A percentile compares a stretch with the other conserved stretches of the same genome.
phyloP scores from a whole-genome alignment of 371 early-diverging fungal genomes.

The Circinella umbellata region DNA sequence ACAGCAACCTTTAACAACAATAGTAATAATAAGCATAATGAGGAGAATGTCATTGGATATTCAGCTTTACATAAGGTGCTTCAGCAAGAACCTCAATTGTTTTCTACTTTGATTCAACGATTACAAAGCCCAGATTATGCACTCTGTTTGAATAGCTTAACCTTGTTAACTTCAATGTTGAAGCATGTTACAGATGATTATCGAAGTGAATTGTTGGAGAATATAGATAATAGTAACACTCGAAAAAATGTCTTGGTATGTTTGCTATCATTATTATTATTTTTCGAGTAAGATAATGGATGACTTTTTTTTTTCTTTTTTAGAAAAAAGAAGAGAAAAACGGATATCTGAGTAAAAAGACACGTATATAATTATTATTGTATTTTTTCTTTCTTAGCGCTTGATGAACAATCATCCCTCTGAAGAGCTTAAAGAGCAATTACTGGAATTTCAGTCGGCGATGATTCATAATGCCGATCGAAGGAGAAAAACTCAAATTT shows the following conservation, averaged over 20 bases:
- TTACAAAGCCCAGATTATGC: constrained; percentile 68
- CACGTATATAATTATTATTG: background rate
- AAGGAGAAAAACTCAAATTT: constrained; percentile 56
- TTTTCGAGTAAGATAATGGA: background rate
- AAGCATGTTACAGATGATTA: constrained; percentile 65
- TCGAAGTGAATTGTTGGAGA: constrained; percentile 50
- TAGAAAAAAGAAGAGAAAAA: background rate
- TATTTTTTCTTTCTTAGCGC: constrained; percentile 24
- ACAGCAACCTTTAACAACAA: background rate
- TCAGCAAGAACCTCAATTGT: constrained; percentile 53
- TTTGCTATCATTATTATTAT: background rate
- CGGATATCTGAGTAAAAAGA: background rate
- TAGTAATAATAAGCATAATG: background rate
- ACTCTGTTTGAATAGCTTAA: constrained; percentile 68
- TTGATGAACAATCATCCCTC: constrained; percentile 68
- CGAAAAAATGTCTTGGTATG: constrained; percentile 54
- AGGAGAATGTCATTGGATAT: constrained; percentile 44
- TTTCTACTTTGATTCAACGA: constrained; percentile 64
- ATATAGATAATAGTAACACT: constrained; percentile 51
- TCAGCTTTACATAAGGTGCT: constrained; percentile 59
- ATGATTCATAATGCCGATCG: constrained; percentile 61
- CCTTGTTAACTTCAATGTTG: constrained; percentile 66
- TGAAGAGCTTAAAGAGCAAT: constrained; percentile 62
- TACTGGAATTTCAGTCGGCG: constrained; percentile 72
- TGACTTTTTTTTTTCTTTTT: background rate